A percentile compares a stretch with the other conserved stretches of the same genome.
Evolutionary conservation across 306 rosid species (phyloP).

Genomic region (Ziziphus jujuba): DNA sequence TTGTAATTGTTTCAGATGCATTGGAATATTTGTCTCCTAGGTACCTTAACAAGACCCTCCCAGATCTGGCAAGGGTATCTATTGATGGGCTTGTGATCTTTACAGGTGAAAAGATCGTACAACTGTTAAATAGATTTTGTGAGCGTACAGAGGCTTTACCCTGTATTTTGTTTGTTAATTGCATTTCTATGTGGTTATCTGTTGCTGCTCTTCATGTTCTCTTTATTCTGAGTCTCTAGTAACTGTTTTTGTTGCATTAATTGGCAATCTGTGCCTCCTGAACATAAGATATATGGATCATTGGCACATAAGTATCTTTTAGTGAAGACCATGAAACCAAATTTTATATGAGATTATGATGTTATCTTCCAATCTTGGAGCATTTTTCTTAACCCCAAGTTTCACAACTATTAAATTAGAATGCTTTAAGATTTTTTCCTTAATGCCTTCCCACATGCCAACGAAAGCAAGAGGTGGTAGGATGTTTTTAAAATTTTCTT

Average conservation of each 20-base stretch:
- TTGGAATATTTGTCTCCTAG: constrained; percentile 71
- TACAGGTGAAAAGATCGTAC: constrained; percentile 40
- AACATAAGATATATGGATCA: too few relatives aligned
- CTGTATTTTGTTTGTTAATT: background rate
- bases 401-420: too few relatives aligned
- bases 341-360: too few relatives aligned
- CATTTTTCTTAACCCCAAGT: too few relatives aligned
- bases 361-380: too few relatives aligned
- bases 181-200: background rate
- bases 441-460: too few relatives aligned
- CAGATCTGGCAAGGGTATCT: constrained; percentile 68
- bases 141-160: background rate
- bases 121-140: background rate
- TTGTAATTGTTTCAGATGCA: constrained; percentile 69
- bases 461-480: too few relatives aligned
- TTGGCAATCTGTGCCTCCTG: background rate
- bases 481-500: too few relatives aligned
- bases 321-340: too few relatives aligned
- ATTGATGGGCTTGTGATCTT: constrained; percentile 58
- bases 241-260: background rate
- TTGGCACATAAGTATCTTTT: too few relatives aligned
- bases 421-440: too few relatives aligned
- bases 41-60: constrained; percentile 77
- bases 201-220: background rate
- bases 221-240: background rate